Base-by-base conservation (phyloP, 2,329 filamentous ascomycete species). In the Bimuria novae-zelandiae region DNA sequence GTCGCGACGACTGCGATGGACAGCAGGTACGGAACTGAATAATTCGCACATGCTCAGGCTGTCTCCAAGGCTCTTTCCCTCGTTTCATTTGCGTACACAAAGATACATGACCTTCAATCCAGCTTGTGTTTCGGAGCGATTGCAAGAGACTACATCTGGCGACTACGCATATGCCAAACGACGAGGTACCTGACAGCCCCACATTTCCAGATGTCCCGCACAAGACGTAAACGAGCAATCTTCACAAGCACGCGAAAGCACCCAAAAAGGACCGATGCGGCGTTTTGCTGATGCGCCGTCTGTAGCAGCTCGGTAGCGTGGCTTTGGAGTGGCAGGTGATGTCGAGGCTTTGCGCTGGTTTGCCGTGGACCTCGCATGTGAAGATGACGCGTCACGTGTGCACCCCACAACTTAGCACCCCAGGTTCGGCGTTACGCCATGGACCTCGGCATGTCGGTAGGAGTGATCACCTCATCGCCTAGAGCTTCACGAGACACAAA, bases 371-470 rank as follows among this genome's bases (percentile, higher is more conserved):
- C 41, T 48, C 27, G 35, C 53, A 56, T 56, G 53, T 56, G 53
- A 56, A 56, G 16, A 48, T n/a, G 35, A 16, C 7, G 11, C 27
- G 37, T 52, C 50, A 52, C 50, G 50, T 52, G 50, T 10, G 21
- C 30, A 51, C 50, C 50, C 42, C 49, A 51, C 49, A 51, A 19
- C 32, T 23, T 22, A 36, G n/a, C n/a, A n/a, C 32, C 32, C 42
- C 30, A 36, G 40, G 27, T 43, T 39, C 40, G 42, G 49, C 35
- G 33, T 12, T 29, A 8, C 17, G 17, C 41, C 22, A 39, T 33
- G 42, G 29, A 53, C 51, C 44, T 53, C 51, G 51, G 51, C 45
- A 53, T 49, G 45, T 49, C 51, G 51, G 29, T 23, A 22, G 43
- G 32, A 40, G 30, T 17, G 29, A 46, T 46, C 39, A 40, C 51